Conservation (phyloP, 2,329 filamentous ascomycete species). For the Paecilomyces sp. region DNA sequence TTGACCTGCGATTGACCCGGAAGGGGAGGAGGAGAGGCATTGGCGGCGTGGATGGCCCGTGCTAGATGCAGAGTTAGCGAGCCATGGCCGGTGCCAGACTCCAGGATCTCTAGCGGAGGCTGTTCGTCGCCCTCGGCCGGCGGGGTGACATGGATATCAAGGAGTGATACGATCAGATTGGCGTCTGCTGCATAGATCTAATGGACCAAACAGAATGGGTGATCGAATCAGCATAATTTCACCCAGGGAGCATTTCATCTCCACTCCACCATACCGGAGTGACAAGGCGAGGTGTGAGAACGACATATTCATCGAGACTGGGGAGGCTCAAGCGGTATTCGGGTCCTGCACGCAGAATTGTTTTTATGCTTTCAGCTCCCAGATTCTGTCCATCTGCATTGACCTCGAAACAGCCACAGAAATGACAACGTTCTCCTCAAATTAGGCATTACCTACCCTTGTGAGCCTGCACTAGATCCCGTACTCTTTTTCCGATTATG, state of each 20-base stretch:
- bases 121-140: conserved; percentile 21
- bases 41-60: conserved; percentile 67
- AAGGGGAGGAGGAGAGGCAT: conserved; percentile 46
- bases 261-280: conserved; percentile 54
- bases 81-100: conserved; percentile 81
- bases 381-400: background rate
- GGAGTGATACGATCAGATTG: conserved; percentile 64
- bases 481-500: conserved; percentile 56
- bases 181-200: conserved; percentile 70
- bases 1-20: conserved; percentile 27
- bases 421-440: conserved; percentile 1
- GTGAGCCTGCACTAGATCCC: conserved; percentile 53
- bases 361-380: conserved; percentile 1
- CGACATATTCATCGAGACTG: conserved; percentile 66
- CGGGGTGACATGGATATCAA: conserved; percentile 61
- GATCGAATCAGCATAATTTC: background rate
- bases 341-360: conserved; percentile 23
- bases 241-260: background rate
- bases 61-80: conserved; percentile 69
- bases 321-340: conserved; percentile 56
- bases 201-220: conserved; percentile 14
- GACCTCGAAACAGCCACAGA: background rate
- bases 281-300: conserved; percentile 60
- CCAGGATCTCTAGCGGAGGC: conserved; percentile 64
- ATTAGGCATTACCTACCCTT: conserved; percentile 29